A percentile compares a stretch with the other conserved stretches of the same genome.
Conservation (phyloP, 768 basidiomycete genomes). For the Leccinum longicurvipes region DNA sequence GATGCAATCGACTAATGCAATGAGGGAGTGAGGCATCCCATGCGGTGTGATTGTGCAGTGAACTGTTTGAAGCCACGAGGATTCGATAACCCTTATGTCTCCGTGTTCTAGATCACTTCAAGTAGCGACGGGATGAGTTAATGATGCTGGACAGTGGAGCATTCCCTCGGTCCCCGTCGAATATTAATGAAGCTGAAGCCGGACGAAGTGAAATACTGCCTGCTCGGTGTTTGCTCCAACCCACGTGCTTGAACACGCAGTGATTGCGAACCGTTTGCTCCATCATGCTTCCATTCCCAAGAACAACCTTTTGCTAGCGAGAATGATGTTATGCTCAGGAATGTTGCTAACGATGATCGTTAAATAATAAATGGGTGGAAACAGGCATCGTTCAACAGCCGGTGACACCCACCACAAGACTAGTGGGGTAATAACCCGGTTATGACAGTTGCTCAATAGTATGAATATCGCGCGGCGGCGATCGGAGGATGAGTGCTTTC, state of each 20-base stretch:
- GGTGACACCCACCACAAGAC: background rate
- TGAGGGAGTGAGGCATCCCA: background rate
- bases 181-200: background rate
- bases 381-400: background rate
- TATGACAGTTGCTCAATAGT: background rate
- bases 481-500: background rate
- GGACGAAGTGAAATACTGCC: too few species aligned
- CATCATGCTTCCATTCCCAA: background rate
- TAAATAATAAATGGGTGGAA: background rate
- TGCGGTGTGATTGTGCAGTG: background rate
- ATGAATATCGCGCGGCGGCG: background rate
- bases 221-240: background rate
- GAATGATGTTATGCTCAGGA: background rate
- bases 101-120: background rate
- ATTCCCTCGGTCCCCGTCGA: background rate
- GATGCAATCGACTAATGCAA: background rate
- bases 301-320: background rate
- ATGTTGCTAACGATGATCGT: background rate
- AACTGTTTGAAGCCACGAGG: background rate
- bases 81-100: background rate
- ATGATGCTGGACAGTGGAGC: background rate
- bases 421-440: background rate
- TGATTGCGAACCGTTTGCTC: background rate
- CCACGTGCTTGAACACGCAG: background rate
- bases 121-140: background rate